Base-by-base conservation (phyloP, 441 rosid species). In the Pelargonium australe region DNA sequence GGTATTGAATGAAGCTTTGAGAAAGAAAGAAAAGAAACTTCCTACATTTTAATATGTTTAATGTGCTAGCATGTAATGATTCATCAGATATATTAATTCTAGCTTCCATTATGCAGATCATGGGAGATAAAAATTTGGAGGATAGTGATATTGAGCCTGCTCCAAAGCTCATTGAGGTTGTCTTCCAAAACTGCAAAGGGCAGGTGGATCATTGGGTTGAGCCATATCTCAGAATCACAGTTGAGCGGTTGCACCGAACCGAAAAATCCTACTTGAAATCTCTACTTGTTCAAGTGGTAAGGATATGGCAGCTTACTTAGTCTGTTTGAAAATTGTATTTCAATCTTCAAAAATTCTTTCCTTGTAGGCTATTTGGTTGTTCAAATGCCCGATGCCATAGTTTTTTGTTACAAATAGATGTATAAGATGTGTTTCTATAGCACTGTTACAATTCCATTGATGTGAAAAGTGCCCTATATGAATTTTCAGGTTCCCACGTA, bases 171-270 rank as follows among this genome's bases (percentile, higher is more conserved):
- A 79, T 92, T 74, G 89, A 90, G 73, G 93, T 92, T 28, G 87
- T 95, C 77, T 86, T 95, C 74, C 98, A 95, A 84, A 95, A 89
- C 73, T 89, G 98, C 78, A 89, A 83, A 82, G 99, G 98, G 62
- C 98, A 85, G 72, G 97, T 95, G 71, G 99, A 95, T 84, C 96
- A 86, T 2, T 95, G 95, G 92, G 86, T 87, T 72, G 99, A 95
- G 73, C 97, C 98, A 77, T 95, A 88, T 81, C 77, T 95, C 67
- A 85, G 88, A 83, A 77, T 95, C 61, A 85, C 96, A 13, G 79
- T 92, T 72, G 96, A 89, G 69, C 84, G 97, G 73, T 79, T 95
- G 74, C 88, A 81, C 51, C 81, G 92, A 60, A 77, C 97, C 17
- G 90, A 87, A 70, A 92, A 86, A 80, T 76, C 93, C 64, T 85